A percentile compares a stretch with the other conserved stretches of the same genome.
Evolutionary conservation across 192 early-diverging fungal species (phyloP).

Genomic region (Podila epigama): DNA sequence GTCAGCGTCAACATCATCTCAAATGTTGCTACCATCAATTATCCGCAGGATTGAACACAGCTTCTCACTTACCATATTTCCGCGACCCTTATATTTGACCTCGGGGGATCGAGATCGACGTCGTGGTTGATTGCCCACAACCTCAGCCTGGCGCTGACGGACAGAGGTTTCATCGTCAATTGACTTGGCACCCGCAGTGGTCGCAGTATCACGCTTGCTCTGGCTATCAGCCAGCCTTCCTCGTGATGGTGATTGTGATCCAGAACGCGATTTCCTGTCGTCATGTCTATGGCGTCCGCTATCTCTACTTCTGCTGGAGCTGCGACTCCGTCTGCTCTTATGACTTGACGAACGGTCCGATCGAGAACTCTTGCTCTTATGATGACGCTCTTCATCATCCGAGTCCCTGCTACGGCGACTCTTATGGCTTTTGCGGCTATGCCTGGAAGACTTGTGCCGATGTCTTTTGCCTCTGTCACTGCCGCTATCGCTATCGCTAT

Average conservation of each 20-base stretch:
- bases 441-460: background rate
- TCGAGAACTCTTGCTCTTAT: constrained; percentile 4
- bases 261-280: background rate
- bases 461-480: constrained; percentile 30
- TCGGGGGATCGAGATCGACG: constrained; percentile 44
- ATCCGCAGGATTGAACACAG: background rate
- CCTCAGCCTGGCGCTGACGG: constrained; percentile 7
- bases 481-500: constrained; percentile 32
- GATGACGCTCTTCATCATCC: constrained; percentile 2
- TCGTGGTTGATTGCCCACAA: background rate
- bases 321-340: constrained; percentile 17
- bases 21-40: background rate
- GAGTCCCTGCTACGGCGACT: constrained; percentile 6
- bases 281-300: background rate
- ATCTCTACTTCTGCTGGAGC: background rate
- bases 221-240: constrained; percentile 5
- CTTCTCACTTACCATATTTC: constrained; percentile 50
- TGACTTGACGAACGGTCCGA: background rate
- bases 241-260: background rate
- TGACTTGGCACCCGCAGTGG: constrained; percentile 14
- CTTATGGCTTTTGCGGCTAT: background rate
- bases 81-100: constrained; percentile 63
- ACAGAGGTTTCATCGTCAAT: background rate
- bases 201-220: constrained; percentile 26
- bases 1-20: background rate